phyloP scores from a whole-genome alignment of 2,329 filamentous ascomycete species.

The Exophiala mesophila region DNA sequence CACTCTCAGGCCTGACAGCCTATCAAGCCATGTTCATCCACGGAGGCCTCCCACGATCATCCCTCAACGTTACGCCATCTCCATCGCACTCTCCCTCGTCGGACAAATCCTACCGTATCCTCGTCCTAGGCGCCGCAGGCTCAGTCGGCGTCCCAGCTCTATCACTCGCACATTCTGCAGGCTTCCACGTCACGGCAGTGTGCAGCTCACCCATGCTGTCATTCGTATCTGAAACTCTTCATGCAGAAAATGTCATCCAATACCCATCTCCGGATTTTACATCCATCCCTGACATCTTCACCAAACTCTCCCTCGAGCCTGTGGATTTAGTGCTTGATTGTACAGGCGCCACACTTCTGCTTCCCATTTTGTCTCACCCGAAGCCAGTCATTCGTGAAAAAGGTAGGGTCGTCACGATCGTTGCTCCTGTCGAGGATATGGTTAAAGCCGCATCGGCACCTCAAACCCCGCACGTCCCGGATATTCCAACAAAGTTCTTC shows the following conservation, averaged over 20 bases:
- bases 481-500: constrained; percentile 32
- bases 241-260: constrained; percentile 34
- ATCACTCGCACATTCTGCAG: constrained; percentile 31
- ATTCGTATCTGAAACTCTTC: constrained; percentile 28
- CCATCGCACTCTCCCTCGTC: background rate
- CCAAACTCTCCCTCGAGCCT: constrained; percentile 30
- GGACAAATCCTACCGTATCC: constrained; percentile 26
- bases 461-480: constrained; percentile 7
- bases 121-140: constrained; percentile 36
- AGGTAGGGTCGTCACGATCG: constrained; percentile 30
- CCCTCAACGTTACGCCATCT: no score
- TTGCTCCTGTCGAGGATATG: constrained; percentile 24
- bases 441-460: background rate
- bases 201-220: constrained; percentile 13
- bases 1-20: constrained; percentile 37
- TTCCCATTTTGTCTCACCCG: constrained; percentile 31
- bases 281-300: constrained; percentile 30
- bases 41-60: constrained; percentile 27
- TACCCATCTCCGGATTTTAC: constrained; percentile 21
- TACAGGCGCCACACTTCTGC: constrained; percentile 32
- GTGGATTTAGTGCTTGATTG: constrained; percentile 42
- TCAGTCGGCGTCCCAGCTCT: constrained; percentile 36
- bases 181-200: constrained; percentile 29
- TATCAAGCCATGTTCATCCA: constrained; percentile 40
- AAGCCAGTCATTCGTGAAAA: constrained; percentile 1